A percentile compares a stretch with the other conserved stretches of the same genome.
Evolutionary conservation across 2,329 filamentous ascomycete genomes (phyloP).

Genomic region (Dactylellina leptospora): DNA sequence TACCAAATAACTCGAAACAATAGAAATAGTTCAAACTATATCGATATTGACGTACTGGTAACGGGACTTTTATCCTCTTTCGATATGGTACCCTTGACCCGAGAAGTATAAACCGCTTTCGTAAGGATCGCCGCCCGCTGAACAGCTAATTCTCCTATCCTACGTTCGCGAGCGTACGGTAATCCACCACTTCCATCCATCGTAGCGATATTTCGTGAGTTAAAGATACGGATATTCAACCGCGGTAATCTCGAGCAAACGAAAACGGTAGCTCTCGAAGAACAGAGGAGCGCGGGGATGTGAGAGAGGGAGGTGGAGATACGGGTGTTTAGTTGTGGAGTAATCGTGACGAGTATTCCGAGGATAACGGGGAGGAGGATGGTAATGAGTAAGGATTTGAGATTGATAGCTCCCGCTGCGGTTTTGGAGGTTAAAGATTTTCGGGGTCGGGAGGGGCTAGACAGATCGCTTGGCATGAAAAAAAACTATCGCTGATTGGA

Average conservation of each 20-base stretch:
- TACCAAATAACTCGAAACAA: not conserved
- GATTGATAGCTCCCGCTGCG: too few relatives aligned
- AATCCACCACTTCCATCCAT: too few relatives aligned
- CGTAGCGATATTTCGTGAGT: constrained; percentile 43
- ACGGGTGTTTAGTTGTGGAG: constrained; percentile 11
- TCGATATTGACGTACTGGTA: constrained; percentile 67
- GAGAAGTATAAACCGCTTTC: constrained; percentile 81
- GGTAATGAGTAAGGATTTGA: not conserved
- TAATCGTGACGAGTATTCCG: constrained; percentile 27
- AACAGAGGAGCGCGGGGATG: constrained; percentile 17
- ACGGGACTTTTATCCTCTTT: constrained; percentile 97
- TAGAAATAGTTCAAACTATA: not conserved
- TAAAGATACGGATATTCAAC: too few relatives aligned
- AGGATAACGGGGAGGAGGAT: constrained; percentile 13
- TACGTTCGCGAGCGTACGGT: constrained; percentile 78
- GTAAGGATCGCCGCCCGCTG: constrained; percentile 81
- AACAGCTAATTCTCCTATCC: constrained; percentile 85
- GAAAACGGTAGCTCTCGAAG: not conserved
- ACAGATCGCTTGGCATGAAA: too few relatives aligned
- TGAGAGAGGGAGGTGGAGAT: not conserved
- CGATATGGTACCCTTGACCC: constrained; percentile 90
- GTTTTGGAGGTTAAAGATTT: too few relatives aligned
- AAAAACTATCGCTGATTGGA: too few relatives aligned
- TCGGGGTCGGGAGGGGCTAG: too few relatives aligned
- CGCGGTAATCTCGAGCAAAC: not conserved